Evolutionary conservation across 345 rosid species (phyloP).

Genomic region (Mangifera indica): DNA sequence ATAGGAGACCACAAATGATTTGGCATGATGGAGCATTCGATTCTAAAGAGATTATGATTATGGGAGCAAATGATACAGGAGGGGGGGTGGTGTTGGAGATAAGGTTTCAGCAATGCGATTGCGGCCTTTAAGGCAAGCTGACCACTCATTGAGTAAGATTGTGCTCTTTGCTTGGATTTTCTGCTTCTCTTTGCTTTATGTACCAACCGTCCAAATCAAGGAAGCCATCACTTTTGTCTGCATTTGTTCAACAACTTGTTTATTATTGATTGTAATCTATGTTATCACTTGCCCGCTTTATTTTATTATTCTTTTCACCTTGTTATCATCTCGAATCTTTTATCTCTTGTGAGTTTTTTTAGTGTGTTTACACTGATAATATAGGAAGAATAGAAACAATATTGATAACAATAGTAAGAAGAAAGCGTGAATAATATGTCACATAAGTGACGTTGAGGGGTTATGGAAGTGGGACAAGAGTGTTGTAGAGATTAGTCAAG

Average conservation of each 20-base stretch:
- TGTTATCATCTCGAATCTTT: not conserved
- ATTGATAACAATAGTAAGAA: too few relatives aligned
- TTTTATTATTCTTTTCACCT: not conserved
- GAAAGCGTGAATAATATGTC: not conserved
- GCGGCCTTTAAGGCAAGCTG: constrained; percentile 29
- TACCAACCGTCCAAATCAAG: constrained; percentile 28
- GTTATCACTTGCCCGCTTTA: constrained; percentile 20
- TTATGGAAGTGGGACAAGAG: constrained; percentile 26
- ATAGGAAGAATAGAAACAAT: too few relatives aligned
- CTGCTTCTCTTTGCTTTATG: constrained; percentile 3
- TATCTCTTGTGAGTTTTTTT: too few relatives aligned
- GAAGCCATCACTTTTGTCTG: constrained; percentile 32
- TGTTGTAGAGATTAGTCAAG: constrained; percentile 24
- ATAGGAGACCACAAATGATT: constrained; percentile 40
- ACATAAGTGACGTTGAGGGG: not conserved
- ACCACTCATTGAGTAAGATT: constrained; percentile 27
- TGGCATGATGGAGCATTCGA: constrained; percentile 44
- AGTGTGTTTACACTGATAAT: too few relatives aligned
- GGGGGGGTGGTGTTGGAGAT: constrained; percentile 39
- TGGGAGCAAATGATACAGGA: constrained; percentile 26
- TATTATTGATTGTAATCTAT: constrained; percentile 33
- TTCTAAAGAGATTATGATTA: constrained; percentile 30
- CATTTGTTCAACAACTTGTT: constrained; percentile 20
- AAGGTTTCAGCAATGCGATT: constrained; percentile 41
- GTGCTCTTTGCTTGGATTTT: constrained; percentile 42